phyloP scores from a whole-genome alignment of 345 rosid genomes.

The Kandelia obovata region DNA sequence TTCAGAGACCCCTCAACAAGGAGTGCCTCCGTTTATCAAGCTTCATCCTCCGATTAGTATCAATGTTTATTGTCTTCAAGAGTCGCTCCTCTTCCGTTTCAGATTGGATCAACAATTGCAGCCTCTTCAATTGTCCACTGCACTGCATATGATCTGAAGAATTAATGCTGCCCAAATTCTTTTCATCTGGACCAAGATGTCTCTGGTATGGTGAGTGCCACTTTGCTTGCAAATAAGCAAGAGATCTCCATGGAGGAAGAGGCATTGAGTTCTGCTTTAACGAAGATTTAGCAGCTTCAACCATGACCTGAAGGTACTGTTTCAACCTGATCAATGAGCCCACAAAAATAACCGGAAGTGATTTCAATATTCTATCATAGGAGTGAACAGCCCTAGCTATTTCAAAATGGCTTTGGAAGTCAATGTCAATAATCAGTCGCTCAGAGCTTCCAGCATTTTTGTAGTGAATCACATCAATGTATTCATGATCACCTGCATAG shows the following conservation, averaged over 20 bases:
- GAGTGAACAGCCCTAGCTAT: constrained; percentile 92
- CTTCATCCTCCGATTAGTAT: constrained; percentile 44
- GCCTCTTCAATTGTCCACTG: constrained; percentile 56
- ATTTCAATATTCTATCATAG: constrained; percentile 65
- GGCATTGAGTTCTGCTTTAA: constrained; percentile 95
- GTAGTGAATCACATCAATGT: constrained; percentile 61
- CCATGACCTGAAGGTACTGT: constrained; percentile 84
- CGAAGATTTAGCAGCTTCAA: constrained; percentile 72
- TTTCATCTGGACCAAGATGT: constrained; percentile 39
- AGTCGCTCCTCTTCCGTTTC: constrained; percentile 53
- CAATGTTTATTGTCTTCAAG: constrained; percentile 46
- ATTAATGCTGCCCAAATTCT: constrained; percentile 20
- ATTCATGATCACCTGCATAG: constrained; percentile 80
- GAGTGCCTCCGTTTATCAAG: constrained; percentile 46
- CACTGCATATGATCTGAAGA: constrained; percentile 52
- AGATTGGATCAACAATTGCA: constrained; percentile 55
- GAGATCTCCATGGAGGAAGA: constrained; percentile 95
- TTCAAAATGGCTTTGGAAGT: constrained; percentile 87
- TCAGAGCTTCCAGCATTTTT: constrained; percentile 45
- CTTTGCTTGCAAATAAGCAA: constrained; percentile 75
- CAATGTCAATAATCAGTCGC: constrained; percentile 75
- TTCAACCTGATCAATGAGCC: constrained; percentile 60
- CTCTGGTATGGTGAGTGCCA: constrained; percentile 74
- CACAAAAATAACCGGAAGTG: constrained; percentile 70
- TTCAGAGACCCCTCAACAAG: constrained; percentile 39